Percentiles rank a stretch among this genome's conserved stretches.
Conservation (phyloP, 2,329 filamentous ascomycete species). For the Westerdykella ornata region DNA sequence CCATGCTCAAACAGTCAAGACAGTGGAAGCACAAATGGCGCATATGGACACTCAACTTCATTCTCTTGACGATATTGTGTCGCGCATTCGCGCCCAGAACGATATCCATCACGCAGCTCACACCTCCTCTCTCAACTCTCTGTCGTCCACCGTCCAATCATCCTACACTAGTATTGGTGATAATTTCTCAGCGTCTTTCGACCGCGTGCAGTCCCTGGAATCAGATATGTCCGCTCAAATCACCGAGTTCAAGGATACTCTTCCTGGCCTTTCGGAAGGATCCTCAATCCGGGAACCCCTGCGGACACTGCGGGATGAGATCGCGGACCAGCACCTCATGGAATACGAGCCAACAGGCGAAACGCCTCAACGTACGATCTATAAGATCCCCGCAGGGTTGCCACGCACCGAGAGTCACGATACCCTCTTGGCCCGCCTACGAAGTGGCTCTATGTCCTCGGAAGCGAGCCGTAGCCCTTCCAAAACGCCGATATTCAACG, state of each 20-base stretch:
- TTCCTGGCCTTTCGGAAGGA: conserved; percentile 53
- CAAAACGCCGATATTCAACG: conserved; percentile 50
- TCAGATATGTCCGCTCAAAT: conserved; percentile 59
- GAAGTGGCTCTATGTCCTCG: conserved; percentile 31
- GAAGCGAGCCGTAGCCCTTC: conserved; percentile 37
- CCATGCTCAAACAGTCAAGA: conserved; percentile 81
- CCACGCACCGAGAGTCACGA: conserved; percentile 67
- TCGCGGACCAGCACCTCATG: conserved; percentile 57
- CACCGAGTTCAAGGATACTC: conserved; percentile 50
- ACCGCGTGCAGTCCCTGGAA: conserved; percentile 62
- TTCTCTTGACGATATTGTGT: conserved; percentile 83
- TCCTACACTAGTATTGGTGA: conserved; percentile 66
- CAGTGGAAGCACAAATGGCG: conserved; percentile 81
- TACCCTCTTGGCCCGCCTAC: conserved; percentile 46
- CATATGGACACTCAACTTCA: conserved; percentile 85
- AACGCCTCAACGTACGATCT: conserved; percentile 74
- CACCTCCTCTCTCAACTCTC: conserved; percentile 54
- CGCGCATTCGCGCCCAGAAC: conserved; percentile 74
- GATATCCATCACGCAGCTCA: conserved; percentile 68
- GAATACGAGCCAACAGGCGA: conserved; percentile 82
- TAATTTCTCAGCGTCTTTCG: conserved; percentile 63
- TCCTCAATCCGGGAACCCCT: conserved; percentile 62
- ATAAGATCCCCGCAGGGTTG: conserved; percentile 71
- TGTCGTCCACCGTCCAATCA: conserved; percentile 62
- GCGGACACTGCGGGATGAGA: conserved; percentile 60